phyloP scores from a whole-genome alignment of 306 rosid species.

The Sicyos edulis region DNA sequence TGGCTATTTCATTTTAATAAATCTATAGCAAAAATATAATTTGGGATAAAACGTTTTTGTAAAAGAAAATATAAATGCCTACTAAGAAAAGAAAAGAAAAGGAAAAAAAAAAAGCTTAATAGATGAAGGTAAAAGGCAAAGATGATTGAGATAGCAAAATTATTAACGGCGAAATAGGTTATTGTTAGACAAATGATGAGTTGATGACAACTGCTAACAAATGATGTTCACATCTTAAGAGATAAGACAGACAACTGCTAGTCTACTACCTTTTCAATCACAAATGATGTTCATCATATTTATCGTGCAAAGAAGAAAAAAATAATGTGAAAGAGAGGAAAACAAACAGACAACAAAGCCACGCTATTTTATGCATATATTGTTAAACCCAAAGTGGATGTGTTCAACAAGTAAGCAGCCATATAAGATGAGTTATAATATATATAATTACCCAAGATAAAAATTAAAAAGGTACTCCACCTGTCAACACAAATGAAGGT shows the following conservation, averaged over 20 bases:
- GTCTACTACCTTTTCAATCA: background rate
- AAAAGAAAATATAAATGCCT: background rate
- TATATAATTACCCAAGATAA: background rate
- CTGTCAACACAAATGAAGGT: background rate
- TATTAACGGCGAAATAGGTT: background rate
- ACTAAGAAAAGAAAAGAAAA: background rate
- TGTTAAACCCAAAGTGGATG: background rate
- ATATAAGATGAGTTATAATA: background rate
- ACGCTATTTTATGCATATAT: background rate
- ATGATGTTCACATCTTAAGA: background rate
- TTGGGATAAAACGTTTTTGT: background rate
- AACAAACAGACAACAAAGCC: background rate
- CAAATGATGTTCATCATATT: background rate
- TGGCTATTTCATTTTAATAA: slow-evolving; percentile 1
- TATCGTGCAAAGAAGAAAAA: background rate
- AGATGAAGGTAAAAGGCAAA: background rate
- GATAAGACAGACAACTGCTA: background rate
- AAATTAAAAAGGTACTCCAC: background rate
- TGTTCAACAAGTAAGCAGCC: background rate
- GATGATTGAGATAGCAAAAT: background rate
- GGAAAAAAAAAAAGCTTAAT: background rate
- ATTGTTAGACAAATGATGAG: background rate
- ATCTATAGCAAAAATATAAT: background rate
- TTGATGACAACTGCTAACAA: too few relatives aligned
- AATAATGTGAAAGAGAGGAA: background rate